Conservation (phyloP, 306 rosid species). For the Urtica urens region DNA sequence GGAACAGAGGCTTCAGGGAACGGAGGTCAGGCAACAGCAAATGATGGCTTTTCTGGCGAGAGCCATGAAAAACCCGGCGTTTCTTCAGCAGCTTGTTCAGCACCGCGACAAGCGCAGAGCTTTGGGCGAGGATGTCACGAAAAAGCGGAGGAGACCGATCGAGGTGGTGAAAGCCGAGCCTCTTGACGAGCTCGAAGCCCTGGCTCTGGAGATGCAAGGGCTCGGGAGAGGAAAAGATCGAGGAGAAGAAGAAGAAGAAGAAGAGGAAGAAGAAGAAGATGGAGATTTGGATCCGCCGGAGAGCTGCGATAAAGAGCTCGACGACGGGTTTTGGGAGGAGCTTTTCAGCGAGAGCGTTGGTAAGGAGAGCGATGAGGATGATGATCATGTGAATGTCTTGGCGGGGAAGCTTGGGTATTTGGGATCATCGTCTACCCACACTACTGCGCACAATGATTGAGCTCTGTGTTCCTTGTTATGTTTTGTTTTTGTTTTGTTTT, state of each 20-base stretch:
- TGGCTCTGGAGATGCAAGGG: conserved; percentile 76
- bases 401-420: conserved; percentile 44
- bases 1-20: conserved; percentile 60
- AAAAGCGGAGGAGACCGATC: conserved; percentile 66
- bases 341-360: conserved; percentile 24
- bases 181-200: conserved; percentile 63
- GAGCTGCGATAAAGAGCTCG: conserved; percentile 51
- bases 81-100: conserved; percentile 45
- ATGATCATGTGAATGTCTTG: conserved; percentile 31
- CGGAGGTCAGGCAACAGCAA: conserved; percentile 62
- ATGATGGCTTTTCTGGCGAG: conserved; percentile 84
- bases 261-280: conserved; percentile 19
- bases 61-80: conserved; percentile 60
- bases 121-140: conserved; percentile 51
- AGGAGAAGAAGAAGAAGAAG: conserved; percentile 18
- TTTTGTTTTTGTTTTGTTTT: conserved; percentile 10
- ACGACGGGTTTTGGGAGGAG: conserved; percentile 45
- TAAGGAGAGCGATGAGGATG: conserved; percentile 36
- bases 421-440: conserved; percentile 46
- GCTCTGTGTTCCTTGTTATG: no score
- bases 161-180: conserved; percentile 45
- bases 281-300: conserved; percentile 27
- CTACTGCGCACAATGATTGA: conserved; percentile 15
- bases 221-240: conserved; percentile 31
- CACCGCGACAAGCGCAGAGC: conserved; percentile 47